Conservation (phyloP, 306 rosid genomes). For the Cucumis melo region DNA sequence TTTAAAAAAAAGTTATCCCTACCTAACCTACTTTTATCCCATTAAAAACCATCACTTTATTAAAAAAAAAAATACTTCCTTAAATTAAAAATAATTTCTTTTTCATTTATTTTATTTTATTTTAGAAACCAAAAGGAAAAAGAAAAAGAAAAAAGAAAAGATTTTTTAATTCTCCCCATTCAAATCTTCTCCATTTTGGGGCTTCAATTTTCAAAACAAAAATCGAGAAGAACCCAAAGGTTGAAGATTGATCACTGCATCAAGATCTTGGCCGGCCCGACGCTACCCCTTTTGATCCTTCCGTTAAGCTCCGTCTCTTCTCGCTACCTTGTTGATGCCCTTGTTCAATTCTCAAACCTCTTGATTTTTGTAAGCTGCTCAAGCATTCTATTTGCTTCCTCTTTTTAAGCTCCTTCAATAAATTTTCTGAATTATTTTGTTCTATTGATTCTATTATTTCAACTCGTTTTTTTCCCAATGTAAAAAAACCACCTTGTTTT, state of each 20-base stretch:
- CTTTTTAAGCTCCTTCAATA: not conserved
- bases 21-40: too few species aligned
- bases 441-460: not conserved
- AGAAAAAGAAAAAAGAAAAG: too few species aligned
- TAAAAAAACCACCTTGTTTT: not conserved
- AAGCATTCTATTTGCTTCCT: not conserved
- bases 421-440: not conserved
- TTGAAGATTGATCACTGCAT: not conserved
- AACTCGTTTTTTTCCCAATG: not conserved
- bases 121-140: too few species aligned
- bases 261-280: not conserved
- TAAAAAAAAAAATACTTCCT: too few species aligned
- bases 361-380: not conserved
- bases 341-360: not conserved
- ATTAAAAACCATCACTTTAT: too few species aligned
- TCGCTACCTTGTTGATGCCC: not conserved
- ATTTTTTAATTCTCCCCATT: too few species aligned
- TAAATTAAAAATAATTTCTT: too few species aligned
- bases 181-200: not conserved
- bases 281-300: not conserved
- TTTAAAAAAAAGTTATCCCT: too few species aligned
- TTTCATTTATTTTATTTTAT: too few species aligned
- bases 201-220: not conserved
- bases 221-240: not conserved
- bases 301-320: not conserved